These are phyloP conservation scores for Mimosa bimucronata DNA, from an alignment of 306 rosid species.

Conservation along the genomic window DNA sequence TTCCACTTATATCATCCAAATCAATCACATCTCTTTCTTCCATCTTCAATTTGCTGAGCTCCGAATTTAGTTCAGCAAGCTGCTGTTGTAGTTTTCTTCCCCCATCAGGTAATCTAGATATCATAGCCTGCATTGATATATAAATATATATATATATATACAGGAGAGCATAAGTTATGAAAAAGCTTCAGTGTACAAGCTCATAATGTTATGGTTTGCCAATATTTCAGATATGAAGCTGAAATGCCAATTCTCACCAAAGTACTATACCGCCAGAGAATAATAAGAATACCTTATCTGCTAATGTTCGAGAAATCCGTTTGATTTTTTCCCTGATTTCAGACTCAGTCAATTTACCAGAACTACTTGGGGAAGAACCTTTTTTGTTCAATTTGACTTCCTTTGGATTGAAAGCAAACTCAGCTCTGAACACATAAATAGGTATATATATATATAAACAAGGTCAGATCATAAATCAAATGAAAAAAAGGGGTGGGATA, in stretches of 20 bases:
- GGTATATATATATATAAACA: not conserved
- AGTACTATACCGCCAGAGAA: not conserved
- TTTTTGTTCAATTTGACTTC: conserved; percentile 56
- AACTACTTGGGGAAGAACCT: conserved; percentile 54
- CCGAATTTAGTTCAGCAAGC: conserved; percentile 55
- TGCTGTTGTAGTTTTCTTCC: conserved; percentile 66
- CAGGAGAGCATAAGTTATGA: conserved; percentile 3
- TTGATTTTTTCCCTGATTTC: conserved; percentile 68
- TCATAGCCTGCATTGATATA: conserved; percentile 56
- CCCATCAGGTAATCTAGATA: conserved; percentile 77
- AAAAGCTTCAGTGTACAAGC: not conserved
- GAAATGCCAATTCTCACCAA: not conserved
- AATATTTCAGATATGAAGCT: too few species aligned
- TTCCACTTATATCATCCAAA: conserved; percentile 60
- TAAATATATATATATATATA: too few species aligned
- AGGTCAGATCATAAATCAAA: conserved; percentile 17
- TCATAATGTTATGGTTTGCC: not conserved
- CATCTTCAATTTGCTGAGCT: conserved; percentile 46
- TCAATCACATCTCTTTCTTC: conserved; percentile 44
- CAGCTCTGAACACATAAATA: conserved; percentile 50
- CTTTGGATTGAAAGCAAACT: conserved; percentile 81
- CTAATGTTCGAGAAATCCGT: conserved; percentile 63
- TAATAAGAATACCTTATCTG: conserved; percentile 58
- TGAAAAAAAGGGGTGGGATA: not conserved
- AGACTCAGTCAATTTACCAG: conserved; percentile 55